Evolutionary conservation across 176 grass and related monocot species (phyloP), one percentile per base, ranked within the genome.

Genomic region (Pharus latifolius): DNA sequence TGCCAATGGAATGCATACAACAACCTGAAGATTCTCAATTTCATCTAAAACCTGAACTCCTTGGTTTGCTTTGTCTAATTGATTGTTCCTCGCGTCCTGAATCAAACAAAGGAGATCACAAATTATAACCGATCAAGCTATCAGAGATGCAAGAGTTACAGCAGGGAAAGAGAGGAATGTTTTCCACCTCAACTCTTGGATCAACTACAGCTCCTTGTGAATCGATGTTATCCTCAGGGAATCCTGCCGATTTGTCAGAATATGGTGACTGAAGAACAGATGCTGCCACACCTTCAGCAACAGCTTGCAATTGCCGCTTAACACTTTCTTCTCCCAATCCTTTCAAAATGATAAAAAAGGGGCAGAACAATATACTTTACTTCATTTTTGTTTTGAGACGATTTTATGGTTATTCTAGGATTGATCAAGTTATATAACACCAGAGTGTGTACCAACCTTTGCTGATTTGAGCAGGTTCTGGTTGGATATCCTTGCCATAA

Each of bases 221-320:
- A 56, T 55, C 73, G 10, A 41, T 57, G 31, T 80, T 82, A 67
- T 77, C 72, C 20, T 81, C 63, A 61, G 52, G 67, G 15, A 73
- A 64, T n/a, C 27, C 34, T 60, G 59, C 20, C 63, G 41, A n/a
- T 76, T 81, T 88, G 42, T 87, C 57, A 79, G 85, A 52, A 35
- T 61, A 63, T 67, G 85, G 68, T 29, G 85, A 77, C 76, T 84
- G 88, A 75, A 92, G 80, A 85, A 85, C 86, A 41, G 78, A 86
- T 66, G 86, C 89, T 78, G 89, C 93, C 56, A 90, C 89, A 70
- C 57, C 86, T 81, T 97, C 89, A 66, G 93, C 93, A 52, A 97
- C 89, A 82, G 70, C 86, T 84, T 97, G 93, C 67, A 92, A 61
- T 60, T 92, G 92, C 16, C 55, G 77, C 35, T 89, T 97, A 43